Conservation (phyloP, 768 basidiomycete species). For the Tylopilus plumbeoviolaceoides region DNA sequence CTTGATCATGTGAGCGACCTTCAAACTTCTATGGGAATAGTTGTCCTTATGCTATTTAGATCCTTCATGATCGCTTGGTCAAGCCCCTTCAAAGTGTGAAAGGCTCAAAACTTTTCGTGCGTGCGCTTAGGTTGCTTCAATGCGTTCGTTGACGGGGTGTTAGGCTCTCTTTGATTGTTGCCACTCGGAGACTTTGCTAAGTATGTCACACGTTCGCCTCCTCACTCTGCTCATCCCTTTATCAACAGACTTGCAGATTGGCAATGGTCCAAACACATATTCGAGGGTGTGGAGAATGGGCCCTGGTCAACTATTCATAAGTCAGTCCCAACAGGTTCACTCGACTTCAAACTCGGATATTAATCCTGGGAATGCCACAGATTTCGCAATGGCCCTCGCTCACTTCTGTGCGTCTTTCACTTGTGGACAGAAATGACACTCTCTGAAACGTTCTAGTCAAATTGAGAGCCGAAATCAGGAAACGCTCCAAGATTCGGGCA, state of each 20-base stretch:
- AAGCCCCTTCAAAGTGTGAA: conserved; percentile 16
- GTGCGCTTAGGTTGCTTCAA: background rate
- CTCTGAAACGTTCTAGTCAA: conserved; percentile 3
- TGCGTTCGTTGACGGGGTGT: background rate
- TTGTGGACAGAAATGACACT: background rate
- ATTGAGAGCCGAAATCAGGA: background rate
- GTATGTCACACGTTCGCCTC: conserved; percentile 6
- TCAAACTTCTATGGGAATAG: background rate
- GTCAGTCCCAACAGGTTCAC: background rate
- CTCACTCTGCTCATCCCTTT: background rate
- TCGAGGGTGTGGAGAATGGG: conserved; percentile 15
- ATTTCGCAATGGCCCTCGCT: background rate
- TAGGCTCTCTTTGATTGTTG: conserved; percentile 31
- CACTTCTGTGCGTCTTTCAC: conserved; percentile 10
- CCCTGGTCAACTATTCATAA: conserved; percentile 14
- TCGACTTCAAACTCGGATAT: background rate
- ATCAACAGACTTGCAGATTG: conserved; percentile 18
- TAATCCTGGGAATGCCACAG: conserved; percentile 1
- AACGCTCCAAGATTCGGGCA: background rate
- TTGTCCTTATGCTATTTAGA: conserved; percentile 8
- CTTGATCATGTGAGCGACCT: conserved; percentile 18
- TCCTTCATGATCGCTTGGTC: conserved; percentile 19
- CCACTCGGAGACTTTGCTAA: conserved; percentile 25
- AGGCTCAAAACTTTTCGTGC: conserved; percentile 20
- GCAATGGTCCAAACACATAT: conserved; percentile 10